Base-by-base conservation (phyloP, 208 protist genomes). In the Crithidia thermophila region DNA sequence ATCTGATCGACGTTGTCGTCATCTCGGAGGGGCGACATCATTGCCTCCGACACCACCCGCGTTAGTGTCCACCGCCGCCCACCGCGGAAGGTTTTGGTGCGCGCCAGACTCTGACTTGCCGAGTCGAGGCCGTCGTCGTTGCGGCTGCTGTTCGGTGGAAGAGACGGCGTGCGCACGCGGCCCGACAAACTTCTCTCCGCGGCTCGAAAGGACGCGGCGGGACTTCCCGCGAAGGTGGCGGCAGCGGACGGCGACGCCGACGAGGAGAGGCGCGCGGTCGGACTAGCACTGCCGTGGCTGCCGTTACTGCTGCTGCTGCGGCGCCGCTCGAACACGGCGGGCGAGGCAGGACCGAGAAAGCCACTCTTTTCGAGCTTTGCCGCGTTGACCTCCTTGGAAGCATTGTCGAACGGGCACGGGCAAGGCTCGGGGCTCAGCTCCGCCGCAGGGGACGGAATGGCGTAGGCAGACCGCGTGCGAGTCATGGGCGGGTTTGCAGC, bases 261-360 rank as follows among this genome's bases (percentile, higher is more conserved):
- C 0, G 42, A 14, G 9, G 43, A 14, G 30, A 30, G 45, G 31
- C 28, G 10, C 45, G 2, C 4, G 25, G 3, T 9, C 25, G 23
- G 20, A 16, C n/a, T n/a, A 39, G 21, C 18, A 36, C 52, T 45
- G 50, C 20, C 27, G 52, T 9, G 42, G 52, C 23, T 45, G 34
- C n/a, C 2, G 50, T 40, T 25, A 36, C 47, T 53, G 50, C 31
- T 45, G 36, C 52, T 59, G 52, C 31, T 53, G 43, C 21, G 43
- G 13, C 45, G 42, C 21, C 21, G n/a, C n/a, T n/a, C n/a, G n/a
- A n/a, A 33, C 9, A 64, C 45, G 0, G 58, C 37, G 0, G 42
- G 58, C 3, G 58, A 53, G 31, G 58, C 58, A 2, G 58, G 58
- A 23, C 58, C 58, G 13, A 64, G 43, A 33, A 64, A 53, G 45